phyloP scores from a whole-genome alignment of 176 grass and related monocot genomes.

The Alloteropsis semialata region DNA sequence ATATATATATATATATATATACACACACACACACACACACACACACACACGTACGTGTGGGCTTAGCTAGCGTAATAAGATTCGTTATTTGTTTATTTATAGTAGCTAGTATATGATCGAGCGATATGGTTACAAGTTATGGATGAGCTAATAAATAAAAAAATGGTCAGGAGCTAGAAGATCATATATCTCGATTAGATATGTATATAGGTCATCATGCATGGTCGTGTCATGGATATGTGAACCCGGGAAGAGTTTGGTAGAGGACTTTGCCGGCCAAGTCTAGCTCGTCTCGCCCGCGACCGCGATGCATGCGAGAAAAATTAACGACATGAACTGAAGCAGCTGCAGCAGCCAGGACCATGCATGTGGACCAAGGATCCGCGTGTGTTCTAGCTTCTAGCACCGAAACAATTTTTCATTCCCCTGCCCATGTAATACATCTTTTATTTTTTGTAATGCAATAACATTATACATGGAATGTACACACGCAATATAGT shows the following conservation, averaged over 20 bases:
- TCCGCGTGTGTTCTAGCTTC: neutral
- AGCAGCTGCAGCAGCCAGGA: neutral
- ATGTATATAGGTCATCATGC: no score
- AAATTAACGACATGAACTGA: no score
- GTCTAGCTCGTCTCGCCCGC: neutral
- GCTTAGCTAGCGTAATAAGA: conserved; percentile 13
- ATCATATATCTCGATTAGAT: no score
- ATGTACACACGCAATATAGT: neutral
- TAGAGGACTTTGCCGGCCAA: conserved; percentile 25
- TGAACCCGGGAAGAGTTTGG: conserved; percentile 36
- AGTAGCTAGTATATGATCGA: neutral
- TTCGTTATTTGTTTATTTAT: conserved; percentile 51
- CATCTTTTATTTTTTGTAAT: conserved; percentile 5
- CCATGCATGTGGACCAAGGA: conserved; percentile 9
- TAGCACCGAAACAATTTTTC: neutral
- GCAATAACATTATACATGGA: neutral
- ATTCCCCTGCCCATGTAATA: neutral
- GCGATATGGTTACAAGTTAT: neutral
- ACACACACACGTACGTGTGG: neutral
- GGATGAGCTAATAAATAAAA: neutral
- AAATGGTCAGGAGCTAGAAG: conserved; percentile 17
- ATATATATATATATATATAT: no score
- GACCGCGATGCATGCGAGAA: no score
- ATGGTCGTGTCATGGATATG: conserved; percentile 31
- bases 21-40: no score